Evolutionary conservation across 2,329 filamentous ascomycete genomes (phyloP), one percentile per base, ranked within the genome.

Genomic region (Cytospora piceicola): DNA sequence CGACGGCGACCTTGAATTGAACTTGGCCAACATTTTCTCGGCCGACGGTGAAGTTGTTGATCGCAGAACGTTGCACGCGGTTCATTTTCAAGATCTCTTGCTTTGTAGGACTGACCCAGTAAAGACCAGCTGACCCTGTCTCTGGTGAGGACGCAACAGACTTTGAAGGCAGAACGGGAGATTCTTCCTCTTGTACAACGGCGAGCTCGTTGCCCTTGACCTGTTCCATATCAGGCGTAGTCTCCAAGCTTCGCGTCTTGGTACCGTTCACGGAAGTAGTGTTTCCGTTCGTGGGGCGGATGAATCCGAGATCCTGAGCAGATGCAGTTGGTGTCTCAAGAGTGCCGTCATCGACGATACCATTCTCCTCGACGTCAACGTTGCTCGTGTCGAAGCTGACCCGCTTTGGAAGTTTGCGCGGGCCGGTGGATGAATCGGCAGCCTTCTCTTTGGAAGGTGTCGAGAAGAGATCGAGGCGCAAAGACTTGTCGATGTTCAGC

Each of bases 371-470:
- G 12, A 78, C 75, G 69, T 82, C 82, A 29, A 82, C 77, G 36
- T 82, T 84, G 72, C 84, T 85, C 4, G 89, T 88, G 74, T 97
- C 93, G 72, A 98, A 99, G 79, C 93, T 97, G 61, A 99, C 95
- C 61, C 91, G 89, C 82, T 97, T 97, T 69, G 90, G 89, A 51
- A 91, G 78, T 72, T 88, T 88, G 61, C 83, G 80, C 36, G 78
- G 74, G 68, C 80, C 75, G 68, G 83, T 77, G 56, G 75, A 65
- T 53, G 77, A 71, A 17, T 83, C 83, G 24, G 75, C 71, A 2
- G 73, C 68, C 20, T 81, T 83, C 42, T 84, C 82, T 73, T 83
- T 87, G 62, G 80, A 83, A 0, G 87, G 86, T 1, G 86, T 86
- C 2, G 83, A 84, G 74, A 90, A 90, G 20, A 89, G 81, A 72